Evolutionary conservation across 2,329 filamentous ascomycete genomes (phyloP).

Genomic region (Aspergillus tamarii): DNA sequence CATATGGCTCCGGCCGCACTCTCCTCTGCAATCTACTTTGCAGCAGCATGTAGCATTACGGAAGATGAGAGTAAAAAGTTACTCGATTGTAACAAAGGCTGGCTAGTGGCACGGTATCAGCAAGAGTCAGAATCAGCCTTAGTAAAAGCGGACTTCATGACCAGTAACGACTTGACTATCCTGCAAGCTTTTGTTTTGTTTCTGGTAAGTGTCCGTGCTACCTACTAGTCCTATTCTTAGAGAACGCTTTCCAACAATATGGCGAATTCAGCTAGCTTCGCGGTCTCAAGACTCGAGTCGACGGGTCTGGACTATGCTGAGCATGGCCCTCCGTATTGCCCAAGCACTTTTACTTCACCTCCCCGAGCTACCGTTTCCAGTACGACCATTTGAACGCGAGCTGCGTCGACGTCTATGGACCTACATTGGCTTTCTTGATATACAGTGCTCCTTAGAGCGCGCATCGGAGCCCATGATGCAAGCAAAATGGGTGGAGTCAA

Average conservation of each 20-base stretch:
- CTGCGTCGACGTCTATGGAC: slow-evolving; percentile 37
- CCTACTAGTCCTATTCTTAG: background rate
- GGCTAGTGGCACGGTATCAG: slow-evolving; percentile 26
- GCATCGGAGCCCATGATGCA: slow-evolving; percentile 41
- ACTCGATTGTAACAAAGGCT: slow-evolving; percentile 24
- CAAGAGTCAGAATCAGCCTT: slow-evolving; percentile 30
- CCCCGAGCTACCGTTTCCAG: slow-evolving; percentile 31
- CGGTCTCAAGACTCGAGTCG: slow-evolving; percentile 36
- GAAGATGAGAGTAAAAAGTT: slow-evolving; percentile 27
- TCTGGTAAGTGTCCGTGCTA: slow-evolving; percentile 21
- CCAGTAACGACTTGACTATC: slow-evolving; percentile 36
- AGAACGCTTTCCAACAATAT: background rate
- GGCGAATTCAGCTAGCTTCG: slow-evolving; percentile 10
- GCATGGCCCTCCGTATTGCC: slow-evolving; percentile 35
- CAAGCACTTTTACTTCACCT: slow-evolving; percentile 37
- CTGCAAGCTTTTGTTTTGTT: slow-evolving; percentile 38
- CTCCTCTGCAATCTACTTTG: slow-evolving; percentile 30
- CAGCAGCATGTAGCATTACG: slow-evolving; percentile 29
- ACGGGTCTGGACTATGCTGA: slow-evolving; percentile 39
- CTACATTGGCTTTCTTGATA: slow-evolving; percentile 33
- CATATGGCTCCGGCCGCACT: slow-evolving; percentile 31
- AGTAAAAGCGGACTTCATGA: slow-evolving; percentile 32
- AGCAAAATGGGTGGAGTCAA: slow-evolving; percentile 30
- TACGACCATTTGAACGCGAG: slow-evolving; percentile 34
- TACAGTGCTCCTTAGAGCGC: slow-evolving; percentile 33